phyloP scores from a whole-genome alignment of 352 stramenopile species.

The Pythium volutum region DNA sequence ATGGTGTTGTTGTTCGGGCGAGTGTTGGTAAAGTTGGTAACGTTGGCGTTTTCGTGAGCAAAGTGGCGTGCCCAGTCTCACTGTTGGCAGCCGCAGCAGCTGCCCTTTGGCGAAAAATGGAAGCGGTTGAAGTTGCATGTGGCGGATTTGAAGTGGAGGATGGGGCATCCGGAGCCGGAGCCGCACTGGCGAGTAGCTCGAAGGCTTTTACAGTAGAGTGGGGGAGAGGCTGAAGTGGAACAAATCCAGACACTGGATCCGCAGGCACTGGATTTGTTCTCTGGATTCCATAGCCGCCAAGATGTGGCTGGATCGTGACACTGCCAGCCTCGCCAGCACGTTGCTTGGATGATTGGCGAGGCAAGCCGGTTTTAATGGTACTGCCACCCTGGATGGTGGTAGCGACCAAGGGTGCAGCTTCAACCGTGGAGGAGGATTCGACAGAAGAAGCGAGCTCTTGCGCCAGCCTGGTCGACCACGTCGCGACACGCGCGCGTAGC shows the following conservation, averaged over 20 bases:
- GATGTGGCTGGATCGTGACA: no score
- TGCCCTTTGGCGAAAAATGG: not conserved
- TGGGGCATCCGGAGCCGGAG: not conserved
- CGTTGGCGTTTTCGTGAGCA: not conserved
- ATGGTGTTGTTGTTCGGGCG: constrained; percentile 12
- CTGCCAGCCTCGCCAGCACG: not conserved
- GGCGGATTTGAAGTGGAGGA: not conserved
- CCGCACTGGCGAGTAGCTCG: constrained; percentile 1
- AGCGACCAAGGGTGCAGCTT: not conserved
- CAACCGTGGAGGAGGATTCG: not conserved
- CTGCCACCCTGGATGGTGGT: not conserved
- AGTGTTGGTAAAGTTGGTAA: not conserved
- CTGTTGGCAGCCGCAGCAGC: not conserved
- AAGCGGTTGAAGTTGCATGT: constrained; percentile 18
- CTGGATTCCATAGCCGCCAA: not conserved
- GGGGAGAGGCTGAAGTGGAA: not conserved
- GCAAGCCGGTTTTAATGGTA: not conserved
- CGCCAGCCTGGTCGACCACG: constrained; percentile 16
- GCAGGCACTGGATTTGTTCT: not conserved
- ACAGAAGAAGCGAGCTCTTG: constrained; percentile 2
- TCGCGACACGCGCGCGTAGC: constrained; percentile 1
- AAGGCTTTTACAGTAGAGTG: not conserved
- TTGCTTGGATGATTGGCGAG: not conserved
- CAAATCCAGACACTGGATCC: not conserved
- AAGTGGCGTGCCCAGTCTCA: not conserved